Evolutionary conservation across 192 early-diverging fungal species (phyloP).

Genomic region (Coemansia sp.): DNA sequence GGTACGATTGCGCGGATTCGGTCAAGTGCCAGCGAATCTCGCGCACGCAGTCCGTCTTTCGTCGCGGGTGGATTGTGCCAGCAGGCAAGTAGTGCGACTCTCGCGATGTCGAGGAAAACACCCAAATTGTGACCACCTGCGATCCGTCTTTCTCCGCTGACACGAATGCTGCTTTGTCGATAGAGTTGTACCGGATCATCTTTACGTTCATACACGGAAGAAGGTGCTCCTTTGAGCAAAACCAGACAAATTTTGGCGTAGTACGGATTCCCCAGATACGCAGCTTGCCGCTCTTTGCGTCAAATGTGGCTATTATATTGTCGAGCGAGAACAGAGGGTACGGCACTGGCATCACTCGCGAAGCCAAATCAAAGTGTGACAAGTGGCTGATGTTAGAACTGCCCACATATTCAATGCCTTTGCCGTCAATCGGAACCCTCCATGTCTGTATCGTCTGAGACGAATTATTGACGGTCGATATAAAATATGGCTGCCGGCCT

Average conservation of each 20-base stretch:
- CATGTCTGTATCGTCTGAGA: constrained; percentile 40
- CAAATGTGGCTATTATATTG: constrained; percentile 53
- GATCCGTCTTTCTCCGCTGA: constrained; percentile 35
- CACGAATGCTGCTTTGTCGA: constrained; percentile 56
- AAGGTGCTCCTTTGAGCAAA: constrained; percentile 51
- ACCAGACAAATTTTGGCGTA: constrained; percentile 31
- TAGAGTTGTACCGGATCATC: constrained; percentile 57
- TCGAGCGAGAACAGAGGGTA: constrained; percentile 51
- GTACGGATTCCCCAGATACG: constrained; percentile 52
- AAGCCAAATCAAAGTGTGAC: constrained; percentile 37
- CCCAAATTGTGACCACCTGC: constrained; percentile 49
- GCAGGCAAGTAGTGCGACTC: constrained; percentile 53
- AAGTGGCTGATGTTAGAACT: constrained; percentile 11
- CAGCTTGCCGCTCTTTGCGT: constrained; percentile 38
- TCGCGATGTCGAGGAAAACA: constrained; percentile 55
- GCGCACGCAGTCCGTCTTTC: constrained; percentile 34
- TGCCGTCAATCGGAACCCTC: constrained; percentile 18
- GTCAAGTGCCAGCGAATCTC: constrained; percentile 56
- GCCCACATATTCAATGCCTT: constrained; percentile 22
- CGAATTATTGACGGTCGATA: constrained; percentile 30
- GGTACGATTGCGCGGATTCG: constrained; percentile 51
- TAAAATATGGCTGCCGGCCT: constrained; percentile 25
- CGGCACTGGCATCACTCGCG: constrained; percentile 52
- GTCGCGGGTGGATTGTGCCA: constrained; percentile 46
- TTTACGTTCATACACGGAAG: constrained; percentile 47